Evolutionary conservation across 2,329 filamentous ascomycete species (phyloP), one percentile per base, ranked within the genome.

Genomic region (Xylariaceae sp.): DNA sequence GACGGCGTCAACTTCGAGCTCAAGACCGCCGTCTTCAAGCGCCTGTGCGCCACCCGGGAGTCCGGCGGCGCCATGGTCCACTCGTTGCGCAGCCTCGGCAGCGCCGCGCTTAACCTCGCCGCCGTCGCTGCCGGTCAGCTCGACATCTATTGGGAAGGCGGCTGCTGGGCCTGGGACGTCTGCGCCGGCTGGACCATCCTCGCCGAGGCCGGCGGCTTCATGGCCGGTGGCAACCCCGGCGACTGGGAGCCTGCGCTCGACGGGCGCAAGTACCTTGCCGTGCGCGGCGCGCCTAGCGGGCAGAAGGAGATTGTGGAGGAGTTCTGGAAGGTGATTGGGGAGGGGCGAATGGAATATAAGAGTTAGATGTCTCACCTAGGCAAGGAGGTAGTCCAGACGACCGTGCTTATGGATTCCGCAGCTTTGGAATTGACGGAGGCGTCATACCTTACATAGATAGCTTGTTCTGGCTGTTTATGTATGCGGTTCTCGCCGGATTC

Each of bases 131-230:
- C 84, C 9, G 90, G 90, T 0, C 81, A 86, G 70, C 65, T 91
- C 21, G 90, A 93, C 70, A 66, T 85, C 20, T 93, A 91, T 71
- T 93, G 90, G 90, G 90, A 93, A 74, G 89, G 88, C 40, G 90
- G 90, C 0, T 91, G 89, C 72, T 93, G 89, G 83, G 89, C 89
- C 1, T 93, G 90, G 90, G 90, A 93, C 71, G 90, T 93, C 2
- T 90, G 88, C 68, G 90, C 90, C 4, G 90, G 87, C 0, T 93
- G 89, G 90, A 85, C 87, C 55, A 87, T 93, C 57, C 75, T 93
- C 21, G 75, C 77, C 26, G 90, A 93, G 76, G 88, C 89, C 0
- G 90, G 90, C 0, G 90, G 90, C 0, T 77, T 84, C 49, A 84
- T 93, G 77, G 88, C 82, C 7, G 81, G 88, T 68, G 89, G 86